Conservation (phyloP, 2,329 filamentous ascomycete species). For the Penicillium sp. region DNA sequence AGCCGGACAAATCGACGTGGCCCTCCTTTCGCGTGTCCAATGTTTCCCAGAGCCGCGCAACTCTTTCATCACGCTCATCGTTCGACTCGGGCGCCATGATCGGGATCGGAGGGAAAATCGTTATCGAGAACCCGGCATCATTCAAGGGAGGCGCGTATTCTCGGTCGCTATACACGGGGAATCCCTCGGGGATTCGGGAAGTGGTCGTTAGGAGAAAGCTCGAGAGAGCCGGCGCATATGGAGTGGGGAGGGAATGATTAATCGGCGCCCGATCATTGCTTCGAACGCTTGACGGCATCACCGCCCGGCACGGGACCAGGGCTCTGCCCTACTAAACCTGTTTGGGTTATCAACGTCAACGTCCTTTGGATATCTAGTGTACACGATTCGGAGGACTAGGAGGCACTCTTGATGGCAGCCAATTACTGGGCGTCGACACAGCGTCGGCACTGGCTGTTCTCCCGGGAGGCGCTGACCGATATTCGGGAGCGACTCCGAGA, state of each 20-base stretch:
- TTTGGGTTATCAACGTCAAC: constrained; percentile 20
- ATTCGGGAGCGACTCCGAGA: constrained; percentile 75
- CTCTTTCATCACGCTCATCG: constrained; percentile 74
- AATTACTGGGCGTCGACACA: constrained; percentile 98
- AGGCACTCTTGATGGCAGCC: constrained; percentile 66
- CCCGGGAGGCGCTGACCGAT: constrained; percentile 72
- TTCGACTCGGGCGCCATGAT: constrained; percentile 71
- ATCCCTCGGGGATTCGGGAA: not conserved
- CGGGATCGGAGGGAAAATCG: constrained; percentile 45
- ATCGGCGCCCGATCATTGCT: constrained; percentile 36
- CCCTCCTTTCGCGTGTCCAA: constrained; percentile 75
- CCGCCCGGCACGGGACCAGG: constrained; percentile 29
- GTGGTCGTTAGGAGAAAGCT: constrained; percentile 7
- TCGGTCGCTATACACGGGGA: not conserved
- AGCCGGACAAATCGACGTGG: constrained; percentile 76
- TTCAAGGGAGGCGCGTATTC: constrained; percentile 26
- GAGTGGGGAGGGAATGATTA: constrained; percentile 29
- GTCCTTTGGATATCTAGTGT: not conserved
- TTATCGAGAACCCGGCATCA: constrained; percentile 49
- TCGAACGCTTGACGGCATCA: constrained; percentile 31
- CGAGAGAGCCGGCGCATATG: constrained; percentile 18
- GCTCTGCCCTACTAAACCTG: constrained; percentile 32
- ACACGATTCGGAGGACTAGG: not conserved
- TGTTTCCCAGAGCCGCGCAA: constrained; percentile 79
- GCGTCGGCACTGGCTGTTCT: constrained; percentile 84